A percentile compares a stretch with the other conserved stretches of the same genome.
These are phyloP conservation scores for Myriangium duriaei DNA, from an alignment of 2,329 filamentous ascomycete genomes.

Conservation along the genomic window DNA sequence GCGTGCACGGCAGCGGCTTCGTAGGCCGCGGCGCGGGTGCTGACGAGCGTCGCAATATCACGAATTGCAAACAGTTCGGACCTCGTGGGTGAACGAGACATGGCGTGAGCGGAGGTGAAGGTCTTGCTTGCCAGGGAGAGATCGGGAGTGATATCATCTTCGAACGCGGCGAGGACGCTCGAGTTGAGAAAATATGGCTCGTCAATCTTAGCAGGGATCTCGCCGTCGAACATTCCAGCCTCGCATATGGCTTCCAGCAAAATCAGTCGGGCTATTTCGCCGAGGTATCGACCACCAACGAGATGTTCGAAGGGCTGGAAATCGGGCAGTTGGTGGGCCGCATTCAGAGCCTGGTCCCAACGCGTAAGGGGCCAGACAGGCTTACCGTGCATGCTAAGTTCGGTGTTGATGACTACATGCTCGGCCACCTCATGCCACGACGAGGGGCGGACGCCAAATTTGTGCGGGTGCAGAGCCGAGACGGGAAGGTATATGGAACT, in stretches of 20 bases:
- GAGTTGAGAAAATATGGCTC: constrained; percentile 49
- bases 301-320: constrained; percentile 56
- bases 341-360: constrained; percentile 50
- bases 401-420: constrained; percentile 52
- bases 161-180: constrained; percentile 44
- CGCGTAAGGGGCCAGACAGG: constrained; percentile 44
- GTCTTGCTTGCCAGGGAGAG: constrained; percentile 30
- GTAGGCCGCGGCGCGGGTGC: constrained; percentile 47
- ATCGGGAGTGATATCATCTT: constrained; percentile 32
- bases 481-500: constrained; percentile 50
- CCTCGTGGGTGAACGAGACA: constrained; percentile 25
- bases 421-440: constrained; percentile 45
- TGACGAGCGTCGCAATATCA: constrained; percentile 40
- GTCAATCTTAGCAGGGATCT: constrained; percentile 38
- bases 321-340: constrained; percentile 43
- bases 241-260: constrained; percentile 46
- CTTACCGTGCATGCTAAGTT: constrained; percentile 54
- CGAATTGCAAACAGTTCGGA: constrained; percentile 44
- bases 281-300: constrained; percentile 50
- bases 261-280: constrained; percentile 50
- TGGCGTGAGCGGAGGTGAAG: constrained; percentile 40
- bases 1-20: constrained; percentile 52
- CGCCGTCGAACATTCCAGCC: constrained; percentile 43
- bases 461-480: constrained; percentile 38
- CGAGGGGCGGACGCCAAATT: constrained; percentile 43